Conservation (phyloP, 306 rosid species). For the Sicyos edulis region DNA sequence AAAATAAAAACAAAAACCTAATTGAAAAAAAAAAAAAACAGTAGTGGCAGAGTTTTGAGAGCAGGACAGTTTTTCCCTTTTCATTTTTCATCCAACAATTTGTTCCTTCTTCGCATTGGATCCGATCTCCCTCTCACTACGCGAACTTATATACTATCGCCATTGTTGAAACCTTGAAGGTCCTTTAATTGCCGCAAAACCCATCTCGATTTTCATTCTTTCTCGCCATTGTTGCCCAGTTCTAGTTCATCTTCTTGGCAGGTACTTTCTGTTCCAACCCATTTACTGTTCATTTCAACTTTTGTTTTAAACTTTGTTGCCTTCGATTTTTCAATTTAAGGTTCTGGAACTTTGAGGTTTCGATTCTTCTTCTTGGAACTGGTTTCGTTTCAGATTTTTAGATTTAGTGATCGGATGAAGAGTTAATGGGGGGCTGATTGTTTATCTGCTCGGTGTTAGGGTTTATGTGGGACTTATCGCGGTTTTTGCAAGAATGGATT, state of each 20-base stretch:
- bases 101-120: slow-evolving; percentile 18
- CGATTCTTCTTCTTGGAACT: neutral
- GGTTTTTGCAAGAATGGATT: neutral
- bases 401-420: neutral
- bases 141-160: neutral
- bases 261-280: neutral
- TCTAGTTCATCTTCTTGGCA: slow-evolving; percentile 5
- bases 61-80: neutral
- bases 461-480: slow-evolving; percentile 7
- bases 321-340: neutral
- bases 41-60: slow-evolving; percentile 1
- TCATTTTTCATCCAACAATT: neutral
- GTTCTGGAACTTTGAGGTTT: neutral
- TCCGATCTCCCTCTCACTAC: slow-evolving; percentile 21
- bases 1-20: too few relatives aligned
- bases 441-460: neutral
- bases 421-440: neutral
- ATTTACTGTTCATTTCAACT: neutral
- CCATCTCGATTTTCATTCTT: neutral
- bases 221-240: neutral
- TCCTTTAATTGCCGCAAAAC: neutral
- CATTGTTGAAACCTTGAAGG: neutral
- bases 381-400: neutral
- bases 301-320: neutral
- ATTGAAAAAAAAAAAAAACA: too few relatives aligned